Percentiles rank a stretch among this genome's conserved stretches.
phyloP scores from a whole-genome alignment of 164 flowering plant genomes.

The Stephania japonica region DNA sequence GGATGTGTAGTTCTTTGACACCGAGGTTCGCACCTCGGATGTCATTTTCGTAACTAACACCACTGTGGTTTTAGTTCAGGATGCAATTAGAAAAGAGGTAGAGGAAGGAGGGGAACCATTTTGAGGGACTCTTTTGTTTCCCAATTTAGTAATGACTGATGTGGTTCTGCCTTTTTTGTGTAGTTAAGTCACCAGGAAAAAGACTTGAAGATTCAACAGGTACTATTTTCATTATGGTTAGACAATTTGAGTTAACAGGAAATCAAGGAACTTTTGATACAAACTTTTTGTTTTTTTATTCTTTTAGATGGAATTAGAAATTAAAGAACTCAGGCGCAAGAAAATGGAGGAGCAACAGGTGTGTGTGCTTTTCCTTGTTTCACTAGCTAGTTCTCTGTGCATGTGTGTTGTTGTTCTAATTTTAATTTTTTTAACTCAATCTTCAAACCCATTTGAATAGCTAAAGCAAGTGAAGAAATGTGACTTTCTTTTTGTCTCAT shows the following conservation, averaged over 20 bases:
- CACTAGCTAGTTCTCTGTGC: not conserved
- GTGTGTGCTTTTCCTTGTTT: slow-evolving; percentile 11
- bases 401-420: not conserved
- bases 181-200: slow-evolving; percentile 44
- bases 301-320: slow-evolving; percentile 79
- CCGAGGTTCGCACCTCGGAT: slow-evolving; percentile 86
- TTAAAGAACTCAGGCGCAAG: slow-evolving; percentile 68
- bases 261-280: not conserved
- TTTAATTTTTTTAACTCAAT: slow-evolving; percentile 25
- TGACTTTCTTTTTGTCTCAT: slow-evolving; percentile 58
- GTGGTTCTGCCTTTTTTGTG: not conserved
- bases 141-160: not conserved
- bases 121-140: not conserved
- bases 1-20: slow-evolving; percentile 90
- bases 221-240: slow-evolving; percentile 14
- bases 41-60: slow-evolving; percentile 85
- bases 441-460: slow-evolving; percentile 38
- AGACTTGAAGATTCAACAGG: slow-evolving; percentile 78
- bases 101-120: not conserved
- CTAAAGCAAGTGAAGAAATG: slow-evolving; percentile 61
- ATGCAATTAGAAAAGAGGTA: slow-evolving; percentile 99
- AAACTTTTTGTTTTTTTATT: not conserved
- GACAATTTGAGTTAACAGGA: not conserved
- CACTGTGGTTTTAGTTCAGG: slow-evolving; percentile 89
- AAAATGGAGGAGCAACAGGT: slow-evolving; percentile 52